Base-by-base conservation (phyloP, 164 flowering plant genomes). In the Houttuynia cordata region DNA sequence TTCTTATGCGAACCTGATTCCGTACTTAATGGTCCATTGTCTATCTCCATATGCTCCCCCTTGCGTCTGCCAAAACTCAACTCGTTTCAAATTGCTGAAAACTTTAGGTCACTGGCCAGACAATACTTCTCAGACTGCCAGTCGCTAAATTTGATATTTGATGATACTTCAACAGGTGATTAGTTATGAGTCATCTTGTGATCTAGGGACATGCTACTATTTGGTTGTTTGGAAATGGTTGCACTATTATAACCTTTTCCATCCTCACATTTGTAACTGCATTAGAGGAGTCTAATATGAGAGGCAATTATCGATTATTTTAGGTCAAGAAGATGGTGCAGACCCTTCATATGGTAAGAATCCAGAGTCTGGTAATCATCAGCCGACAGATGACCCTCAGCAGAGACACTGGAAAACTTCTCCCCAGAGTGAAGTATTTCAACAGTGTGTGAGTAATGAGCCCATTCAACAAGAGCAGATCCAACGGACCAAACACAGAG, bases 11-110 rank as follows among this genome's bases (percentile, higher is more conserved):
- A 82, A 65, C 98, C 97, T 57, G 86, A 86, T 77, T 93, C 98
- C 67, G 69, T 85, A 73, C 80, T 87, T 59, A 93, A 93, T 78
- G 98, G 97, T 63, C 96, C 92, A 59, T 83, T 87, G 64, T 82
- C 92, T 70, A 87, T 90, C 74, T 80, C 87, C 70, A 82, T 93
- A 65, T 79, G 94, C 60, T 90, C 98, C 64, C 98, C 98, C 25
- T 70, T 93, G 80, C 88, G 93, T 57, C 81, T 82, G 72, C 99
- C 99, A 41, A 72, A 79, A 68, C 74, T 72, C 65, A 86, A 75
- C 73, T 71, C 79, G 58, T 75, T 76, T 76, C 85, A 76, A 72
- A 77, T 83, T 64, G 67, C 74, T 51, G 75, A 81, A 70, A 85
- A 88, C 81, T 88, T 85, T 75, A 79, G 87, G 70, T 76, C 76